phyloP scores from a whole-genome alignment of 257 asterid species.

The Thymus mandschuricus region DNA sequence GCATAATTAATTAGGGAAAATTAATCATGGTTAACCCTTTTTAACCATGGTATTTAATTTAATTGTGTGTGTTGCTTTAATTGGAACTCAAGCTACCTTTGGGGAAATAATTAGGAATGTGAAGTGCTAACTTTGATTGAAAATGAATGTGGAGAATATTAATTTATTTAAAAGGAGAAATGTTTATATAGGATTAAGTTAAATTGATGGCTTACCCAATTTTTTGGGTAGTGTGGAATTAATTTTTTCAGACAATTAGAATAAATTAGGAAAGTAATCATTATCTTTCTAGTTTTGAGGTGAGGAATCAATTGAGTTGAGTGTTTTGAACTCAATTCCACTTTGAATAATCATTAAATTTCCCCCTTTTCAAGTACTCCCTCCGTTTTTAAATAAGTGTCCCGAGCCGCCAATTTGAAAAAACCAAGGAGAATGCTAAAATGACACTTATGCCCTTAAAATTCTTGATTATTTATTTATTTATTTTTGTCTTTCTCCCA shows the following conservation, averaged over 20 bases:
- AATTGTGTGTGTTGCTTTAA: constrained; percentile 16
- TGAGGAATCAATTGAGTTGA: neutral
- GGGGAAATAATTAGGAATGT: constrained; percentile 16
- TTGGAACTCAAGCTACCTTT: constrained; percentile 33
- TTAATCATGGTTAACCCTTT: neutral
- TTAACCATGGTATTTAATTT: neutral
- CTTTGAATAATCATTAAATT: neutral
- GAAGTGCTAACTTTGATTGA: neutral
- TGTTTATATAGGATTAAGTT: constrained; percentile 6
- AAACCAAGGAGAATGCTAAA: no score
- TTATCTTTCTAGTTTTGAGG: neutral
- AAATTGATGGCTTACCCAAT: constrained; percentile 31
- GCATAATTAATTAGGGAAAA: neutral
- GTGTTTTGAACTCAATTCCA: neutral
- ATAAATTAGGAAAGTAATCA: neutral
- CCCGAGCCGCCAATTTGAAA: no score
- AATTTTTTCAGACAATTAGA: neutral
- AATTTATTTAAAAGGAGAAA: no score
- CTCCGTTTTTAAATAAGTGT: no score
- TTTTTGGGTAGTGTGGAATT: neutral
- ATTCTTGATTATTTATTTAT: no score
- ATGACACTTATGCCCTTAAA: no score
- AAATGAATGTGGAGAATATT: neutral
- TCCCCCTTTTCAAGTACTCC: no score
- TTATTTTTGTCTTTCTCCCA: no score